phyloP scores from a whole-genome alignment of 2,329 filamentous ascomycete genomes.

The Colletotrichum tofieldiae region DNA sequence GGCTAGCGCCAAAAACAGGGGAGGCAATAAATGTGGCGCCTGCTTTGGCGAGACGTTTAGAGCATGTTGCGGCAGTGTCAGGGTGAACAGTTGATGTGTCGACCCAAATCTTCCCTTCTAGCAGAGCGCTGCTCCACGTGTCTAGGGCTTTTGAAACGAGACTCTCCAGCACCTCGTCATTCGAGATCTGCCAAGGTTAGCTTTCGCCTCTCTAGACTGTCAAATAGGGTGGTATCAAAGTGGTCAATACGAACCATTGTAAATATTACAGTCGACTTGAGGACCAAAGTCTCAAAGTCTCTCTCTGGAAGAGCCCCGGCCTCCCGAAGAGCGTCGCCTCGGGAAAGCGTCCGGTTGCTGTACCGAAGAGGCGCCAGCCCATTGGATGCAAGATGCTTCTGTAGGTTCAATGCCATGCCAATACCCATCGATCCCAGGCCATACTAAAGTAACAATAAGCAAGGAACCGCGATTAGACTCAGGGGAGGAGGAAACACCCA shows the following conservation, averaged over 20 bases:
- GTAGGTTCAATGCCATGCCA: conserved; percentile 60
- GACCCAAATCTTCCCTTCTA: conserved; percentile 44
- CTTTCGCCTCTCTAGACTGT: background rate
- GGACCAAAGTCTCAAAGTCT: conserved; percentile 54
- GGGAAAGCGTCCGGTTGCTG: conserved; percentile 57
- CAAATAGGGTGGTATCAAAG: too few species aligned
- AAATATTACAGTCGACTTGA: conserved; percentile 57
- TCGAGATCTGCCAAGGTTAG: conserved; percentile 24
- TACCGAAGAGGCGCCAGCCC: conserved; percentile 53
- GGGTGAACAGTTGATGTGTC: conserved; percentile 50
- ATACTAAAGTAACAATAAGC: conserved; percentile 21
- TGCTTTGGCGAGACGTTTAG: conserved; percentile 21
- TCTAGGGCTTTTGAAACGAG: conserved; percentile 26
- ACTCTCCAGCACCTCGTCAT: conserved; percentile 29
- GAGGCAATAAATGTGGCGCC: conserved; percentile 52
- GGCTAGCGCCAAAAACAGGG: conserved; percentile 60
- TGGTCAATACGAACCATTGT: conserved; percentile 53
- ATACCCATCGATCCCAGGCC: conserved; percentile 62
- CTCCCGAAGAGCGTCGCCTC: conserved; percentile 53
- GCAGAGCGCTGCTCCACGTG: conserved; percentile 11
- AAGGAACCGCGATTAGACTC: background rate
- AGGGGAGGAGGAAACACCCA: conserved; percentile 19
- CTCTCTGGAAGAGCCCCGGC: conserved; percentile 53
- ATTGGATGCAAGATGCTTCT: conserved; percentile 55
- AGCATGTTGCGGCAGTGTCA: conserved; percentile 48